These are phyloP conservation scores for Nidularia sp. DNA, from an alignment of 768 basidiomycete genomes.

Conservation along the genomic window DNA sequence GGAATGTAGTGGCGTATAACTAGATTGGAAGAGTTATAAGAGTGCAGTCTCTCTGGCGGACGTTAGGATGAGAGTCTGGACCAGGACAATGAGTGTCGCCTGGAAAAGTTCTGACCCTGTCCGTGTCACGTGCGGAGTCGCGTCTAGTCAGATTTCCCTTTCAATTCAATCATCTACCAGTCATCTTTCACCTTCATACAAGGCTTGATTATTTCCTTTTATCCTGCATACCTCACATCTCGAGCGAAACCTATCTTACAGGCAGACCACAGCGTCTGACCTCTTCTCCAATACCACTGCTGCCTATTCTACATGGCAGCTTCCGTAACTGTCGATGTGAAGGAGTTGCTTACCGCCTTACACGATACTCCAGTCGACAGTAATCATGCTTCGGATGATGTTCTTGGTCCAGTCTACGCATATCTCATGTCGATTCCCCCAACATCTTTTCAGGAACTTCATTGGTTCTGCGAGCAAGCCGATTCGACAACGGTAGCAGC, in stretches of 20 bases:
- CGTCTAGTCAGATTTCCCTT: background rate
- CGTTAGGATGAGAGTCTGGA: too few species aligned
- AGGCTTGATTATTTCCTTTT: background rate
- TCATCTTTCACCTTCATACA: background rate
- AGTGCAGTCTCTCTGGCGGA: too few species aligned
- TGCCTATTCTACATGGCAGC: background rate
- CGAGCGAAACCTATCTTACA: too few species aligned
- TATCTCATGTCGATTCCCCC: constrained; percentile 48
- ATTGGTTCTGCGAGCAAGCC: constrained; percentile 82
- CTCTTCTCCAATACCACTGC: background rate
- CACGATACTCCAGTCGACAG: constrained; percentile 58
- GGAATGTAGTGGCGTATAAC: too few species aligned
- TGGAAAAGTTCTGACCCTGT: too few species aligned
- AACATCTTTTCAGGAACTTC: constrained; percentile 36
- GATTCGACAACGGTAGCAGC: constrained; percentile 52
- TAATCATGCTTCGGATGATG: constrained; percentile 37
- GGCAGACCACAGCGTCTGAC: background rate
- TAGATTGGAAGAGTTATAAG: too few species aligned
- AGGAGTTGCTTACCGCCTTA: constrained; percentile 46
- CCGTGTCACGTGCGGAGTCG: background rate
- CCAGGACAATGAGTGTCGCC: too few species aligned
- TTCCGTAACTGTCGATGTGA: constrained; percentile 18
- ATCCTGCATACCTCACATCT: too few species aligned
- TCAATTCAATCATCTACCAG: background rate
- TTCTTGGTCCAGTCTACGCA: constrained; percentile 45